These are phyloP conservation scores for Kluyveromyces dobzhanskii DNA, from an alignment of 805 yeast species.

Conservation along the genomic window DNA sequence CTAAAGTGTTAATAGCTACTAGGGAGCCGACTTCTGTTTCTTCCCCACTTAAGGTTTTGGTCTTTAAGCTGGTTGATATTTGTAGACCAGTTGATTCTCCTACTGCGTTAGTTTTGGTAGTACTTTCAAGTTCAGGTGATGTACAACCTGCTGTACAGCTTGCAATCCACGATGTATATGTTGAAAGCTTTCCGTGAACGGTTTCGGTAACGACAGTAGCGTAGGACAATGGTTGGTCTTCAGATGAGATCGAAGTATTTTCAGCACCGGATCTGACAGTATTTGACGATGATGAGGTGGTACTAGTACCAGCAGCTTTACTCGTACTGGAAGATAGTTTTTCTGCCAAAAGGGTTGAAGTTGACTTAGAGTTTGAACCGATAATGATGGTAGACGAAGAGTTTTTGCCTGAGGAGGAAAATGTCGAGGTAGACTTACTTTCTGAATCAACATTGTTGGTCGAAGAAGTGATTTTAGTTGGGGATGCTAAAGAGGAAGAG, in stretches of 20 bases:
- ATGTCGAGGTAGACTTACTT: no score
- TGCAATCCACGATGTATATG: not conserved
- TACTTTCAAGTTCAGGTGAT: not conserved
- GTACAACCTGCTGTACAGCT: not conserved
- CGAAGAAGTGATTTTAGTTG: not conserved
- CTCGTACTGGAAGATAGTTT: no score
- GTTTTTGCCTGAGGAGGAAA: no score
- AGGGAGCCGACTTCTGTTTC: slow-evolving; percentile 20
- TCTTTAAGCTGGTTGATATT: not conserved
- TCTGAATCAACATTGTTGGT: not conserved
- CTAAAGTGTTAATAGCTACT: slow-evolving; percentile 14
- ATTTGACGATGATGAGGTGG: no score
- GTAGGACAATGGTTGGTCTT: no score
- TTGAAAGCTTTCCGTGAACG: not conserved
- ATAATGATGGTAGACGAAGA: no score
- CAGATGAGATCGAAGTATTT: no score
- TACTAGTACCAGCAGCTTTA: no score
- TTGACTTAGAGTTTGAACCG: not conserved
- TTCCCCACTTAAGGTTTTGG: slow-evolving; percentile 18
- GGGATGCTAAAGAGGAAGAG: not conserved
- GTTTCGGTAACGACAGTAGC: not conserved
- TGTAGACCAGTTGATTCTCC: no score
- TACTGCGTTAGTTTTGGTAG: not conserved
- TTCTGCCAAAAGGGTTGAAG: not conserved
- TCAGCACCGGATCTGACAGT: no score